Evolutionary conservation across 2,329 filamentous ascomycete genomes (phyloP).

Genomic region (Hymenoscyphus albidus): DNA sequence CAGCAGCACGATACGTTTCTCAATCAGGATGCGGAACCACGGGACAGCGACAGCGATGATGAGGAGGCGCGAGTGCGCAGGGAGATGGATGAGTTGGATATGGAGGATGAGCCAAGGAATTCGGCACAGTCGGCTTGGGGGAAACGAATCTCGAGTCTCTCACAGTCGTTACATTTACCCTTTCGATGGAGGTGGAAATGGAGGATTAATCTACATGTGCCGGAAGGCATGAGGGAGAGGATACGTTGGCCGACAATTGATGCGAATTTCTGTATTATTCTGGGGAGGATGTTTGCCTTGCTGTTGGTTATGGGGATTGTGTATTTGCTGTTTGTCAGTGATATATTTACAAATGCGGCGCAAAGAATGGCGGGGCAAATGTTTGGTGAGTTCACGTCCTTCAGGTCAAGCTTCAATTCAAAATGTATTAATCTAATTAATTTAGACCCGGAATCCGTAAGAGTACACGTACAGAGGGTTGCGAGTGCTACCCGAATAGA

Average conservation of each 20-base stretch:
- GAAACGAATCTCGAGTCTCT: slow-evolving; percentile 37
- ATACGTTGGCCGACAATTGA: slow-evolving; percentile 30
- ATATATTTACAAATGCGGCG: slow-evolving; percentile 68
- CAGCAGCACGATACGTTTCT: slow-evolving; percentile 41
- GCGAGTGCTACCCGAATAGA: slow-evolving; percentile 68
- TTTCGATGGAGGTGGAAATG: slow-evolving; percentile 31
- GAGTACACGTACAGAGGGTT: slow-evolving; percentile 67
- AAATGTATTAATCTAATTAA: no score
- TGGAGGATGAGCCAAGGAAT: slow-evolving; percentile 64
- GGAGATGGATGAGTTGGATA: slow-evolving; percentile 86
- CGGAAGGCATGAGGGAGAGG: slow-evolving; percentile 18
- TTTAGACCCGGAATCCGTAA: slow-evolving; percentile 26
- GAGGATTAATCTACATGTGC: slow-evolving; percentile 16
- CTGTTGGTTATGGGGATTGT: slow-evolving; percentile 72
- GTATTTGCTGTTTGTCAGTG: slow-evolving; percentile 81
- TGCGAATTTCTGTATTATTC: slow-evolving; percentile 51
- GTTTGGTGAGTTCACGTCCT: slow-evolving; percentile 46
- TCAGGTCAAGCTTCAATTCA: no score
- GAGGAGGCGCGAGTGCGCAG: slow-evolving; percentile 65
- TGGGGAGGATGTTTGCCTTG: slow-evolving; percentile 71
- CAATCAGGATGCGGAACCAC: slow-evolving; percentile 48
- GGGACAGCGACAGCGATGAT: slow-evolving; percentile 45
- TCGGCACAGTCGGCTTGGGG: slow-evolving; percentile 31
- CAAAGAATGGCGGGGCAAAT: slow-evolving; percentile 62
- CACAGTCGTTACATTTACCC: slow-evolving; percentile 32